Conservation (phyloP, 164 flowering plant genomes). For the Vitis rotundifolia region DNA sequence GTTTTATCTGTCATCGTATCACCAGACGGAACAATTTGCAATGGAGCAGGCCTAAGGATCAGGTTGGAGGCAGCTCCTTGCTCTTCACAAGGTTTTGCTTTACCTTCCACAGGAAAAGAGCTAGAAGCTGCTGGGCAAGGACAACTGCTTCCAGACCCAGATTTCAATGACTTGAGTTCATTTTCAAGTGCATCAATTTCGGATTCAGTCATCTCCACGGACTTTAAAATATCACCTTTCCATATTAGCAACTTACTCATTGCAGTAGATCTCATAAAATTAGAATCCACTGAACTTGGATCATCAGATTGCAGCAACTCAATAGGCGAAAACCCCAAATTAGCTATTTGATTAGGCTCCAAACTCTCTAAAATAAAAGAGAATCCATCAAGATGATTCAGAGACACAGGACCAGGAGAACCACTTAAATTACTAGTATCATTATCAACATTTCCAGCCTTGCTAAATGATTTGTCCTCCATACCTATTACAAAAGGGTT, state of each 20-base stretch:
- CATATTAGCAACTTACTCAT: constrained; percentile 55
- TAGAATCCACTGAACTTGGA: constrained; percentile 47
- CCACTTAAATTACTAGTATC: constrained; percentile 46
- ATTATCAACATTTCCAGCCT: constrained; percentile 37
- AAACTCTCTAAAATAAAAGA: constrained; percentile 48
- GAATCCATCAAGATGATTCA: constrained; percentile 34
- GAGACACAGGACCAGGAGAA: constrained; percentile 47
- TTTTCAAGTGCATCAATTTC: constrained; percentile 85
- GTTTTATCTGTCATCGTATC: constrained; percentile 18
- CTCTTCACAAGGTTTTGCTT: constrained; percentile 25
- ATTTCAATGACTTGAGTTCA: constrained; percentile 59
- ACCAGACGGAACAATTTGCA: constrained; percentile 36
- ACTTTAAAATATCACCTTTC: constrained; percentile 66
- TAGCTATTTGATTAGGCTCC: constrained; percentile 41
- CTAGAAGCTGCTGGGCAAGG: constrained; percentile 31
- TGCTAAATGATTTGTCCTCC: constrained; percentile 57
- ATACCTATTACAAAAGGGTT: constrained; percentile 39
- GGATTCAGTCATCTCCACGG: constrained; percentile 70
- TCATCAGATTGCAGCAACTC: constrained; percentile 66
- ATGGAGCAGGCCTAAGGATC: constrained; percentile 34
- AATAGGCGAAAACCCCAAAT: constrained; percentile 44
- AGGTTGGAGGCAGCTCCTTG: constrained; percentile 23
- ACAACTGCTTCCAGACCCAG: constrained; percentile 23
- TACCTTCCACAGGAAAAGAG: constrained; percentile 26
- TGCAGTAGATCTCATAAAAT: constrained; percentile 51